Evolutionary conservation across 2,329 filamentous ascomycete genomes (phyloP).

Genomic region (Fusarium veterinarium): DNA sequence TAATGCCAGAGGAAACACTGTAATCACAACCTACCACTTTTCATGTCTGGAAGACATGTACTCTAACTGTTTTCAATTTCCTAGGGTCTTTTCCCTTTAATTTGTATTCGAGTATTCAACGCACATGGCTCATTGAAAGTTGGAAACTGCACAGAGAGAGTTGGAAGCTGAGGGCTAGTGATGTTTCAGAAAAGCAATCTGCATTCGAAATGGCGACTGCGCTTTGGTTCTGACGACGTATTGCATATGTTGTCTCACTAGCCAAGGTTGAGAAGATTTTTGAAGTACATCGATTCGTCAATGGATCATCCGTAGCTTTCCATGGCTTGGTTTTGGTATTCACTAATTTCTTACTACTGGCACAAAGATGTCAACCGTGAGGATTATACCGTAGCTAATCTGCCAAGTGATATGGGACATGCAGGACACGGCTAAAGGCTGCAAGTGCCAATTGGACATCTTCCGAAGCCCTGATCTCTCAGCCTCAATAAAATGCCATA

Average conservation of each 20-base stretch:
- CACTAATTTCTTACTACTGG: not conserved
- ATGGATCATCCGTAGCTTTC: too few species aligned
- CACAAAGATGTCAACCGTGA: not conserved
- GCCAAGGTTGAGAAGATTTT: not conserved
- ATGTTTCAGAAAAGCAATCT: not conserved
- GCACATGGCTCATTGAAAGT: not conserved
- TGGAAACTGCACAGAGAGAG: not conserved
- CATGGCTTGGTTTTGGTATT: too few species aligned
- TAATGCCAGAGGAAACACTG: too few species aligned
- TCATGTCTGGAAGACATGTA: not conserved
- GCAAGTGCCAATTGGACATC: not conserved
- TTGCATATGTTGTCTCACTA: not conserved
- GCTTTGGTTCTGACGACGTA: not conserved
- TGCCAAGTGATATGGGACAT: not conserved
- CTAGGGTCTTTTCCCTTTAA: not conserved
- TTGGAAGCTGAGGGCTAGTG: not conserved
- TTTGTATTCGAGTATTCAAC: rapidly evolving
- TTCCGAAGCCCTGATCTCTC: too few species aligned
- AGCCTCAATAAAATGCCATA: not conserved
- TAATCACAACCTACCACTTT: not conserved
- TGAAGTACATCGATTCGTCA: not conserved
- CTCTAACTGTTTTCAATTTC: not conserved
- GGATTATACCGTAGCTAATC: not conserved
- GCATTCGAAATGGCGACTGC: not conserved
- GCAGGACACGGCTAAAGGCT: not conserved